Conservation (phyloP, 225 moss, liverwort and hornwort species). For the Thuidium tamariscinum region DNA sequence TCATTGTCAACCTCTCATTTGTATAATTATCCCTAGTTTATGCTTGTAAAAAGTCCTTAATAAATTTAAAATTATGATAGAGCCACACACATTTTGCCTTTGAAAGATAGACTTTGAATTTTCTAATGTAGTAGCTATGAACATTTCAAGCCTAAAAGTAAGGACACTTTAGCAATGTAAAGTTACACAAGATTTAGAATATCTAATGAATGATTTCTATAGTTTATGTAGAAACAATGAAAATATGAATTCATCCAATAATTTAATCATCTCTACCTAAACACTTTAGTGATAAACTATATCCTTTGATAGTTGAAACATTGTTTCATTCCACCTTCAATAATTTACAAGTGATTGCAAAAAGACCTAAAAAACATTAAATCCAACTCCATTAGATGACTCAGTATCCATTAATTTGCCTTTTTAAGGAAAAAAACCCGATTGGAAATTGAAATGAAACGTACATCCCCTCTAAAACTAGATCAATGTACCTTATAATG, state of each 20-base stretch:
- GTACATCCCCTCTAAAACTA: no score
- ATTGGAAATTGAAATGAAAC: neutral
- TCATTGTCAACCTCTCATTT: no score
- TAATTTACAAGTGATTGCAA: neutral
- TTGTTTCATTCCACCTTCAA: neutral
- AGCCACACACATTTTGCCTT: no score
- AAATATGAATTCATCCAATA: neutral
- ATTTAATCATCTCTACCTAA: accelerated
- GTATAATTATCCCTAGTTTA: neutral
- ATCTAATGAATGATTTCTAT: neutral
- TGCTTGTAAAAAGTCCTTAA: neutral
- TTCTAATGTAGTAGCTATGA: neutral
- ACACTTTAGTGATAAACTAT: neutral
- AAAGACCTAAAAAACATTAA: neutral
- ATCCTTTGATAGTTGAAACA: accelerated
- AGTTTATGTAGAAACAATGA: neutral
- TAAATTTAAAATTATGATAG: neutral
- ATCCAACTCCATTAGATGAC: accelerated
- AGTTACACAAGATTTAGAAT: accelerated
- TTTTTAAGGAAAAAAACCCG: neutral
- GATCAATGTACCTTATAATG: neutral
- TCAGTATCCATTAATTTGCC: neutral
- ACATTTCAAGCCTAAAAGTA: neutral
- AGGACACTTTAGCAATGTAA: neutral
- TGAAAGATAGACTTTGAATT: neutral